These are phyloP conservation scores for Arxiozyma telluris DNA, from an alignment of 1,139 yeast species.

Conservation along the genomic window DNA sequence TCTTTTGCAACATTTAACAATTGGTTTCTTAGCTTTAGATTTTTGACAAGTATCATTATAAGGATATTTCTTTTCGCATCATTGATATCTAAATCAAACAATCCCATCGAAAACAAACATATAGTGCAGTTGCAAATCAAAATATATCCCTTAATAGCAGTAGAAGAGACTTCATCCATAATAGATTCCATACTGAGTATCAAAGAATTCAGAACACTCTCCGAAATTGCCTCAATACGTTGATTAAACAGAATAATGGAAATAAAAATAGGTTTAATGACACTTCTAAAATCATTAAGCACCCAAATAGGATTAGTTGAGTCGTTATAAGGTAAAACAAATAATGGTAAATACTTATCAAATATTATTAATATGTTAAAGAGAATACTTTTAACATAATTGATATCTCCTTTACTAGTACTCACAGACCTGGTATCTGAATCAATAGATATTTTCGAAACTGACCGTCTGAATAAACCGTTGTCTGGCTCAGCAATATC, in stretches of 20 bases:
- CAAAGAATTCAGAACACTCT: conserved; percentile 18
- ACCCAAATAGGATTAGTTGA: conserved; percentile 18
- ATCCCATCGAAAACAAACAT: conserved; percentile 20
- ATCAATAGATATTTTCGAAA: neutral
- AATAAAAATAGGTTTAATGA: conserved; percentile 21
- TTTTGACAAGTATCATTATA: conserved; percentile 18
- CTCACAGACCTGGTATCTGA: conserved; percentile 1
- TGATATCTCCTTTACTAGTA: conserved; percentile 5
- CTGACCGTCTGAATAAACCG: neutral
- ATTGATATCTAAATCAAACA: conserved; percentile 20
- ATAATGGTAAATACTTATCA: conserved; percentile 20
- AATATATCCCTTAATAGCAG: conserved; percentile 17
- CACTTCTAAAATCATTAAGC: conserved; percentile 16
- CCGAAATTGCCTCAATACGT: conserved; percentile 15
- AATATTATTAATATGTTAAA: conserved; percentile 25
- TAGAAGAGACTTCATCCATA: conserved; percentile 10
- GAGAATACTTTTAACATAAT: conserved; percentile 21
- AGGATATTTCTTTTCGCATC: conserved; percentile 19
- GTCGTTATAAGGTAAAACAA: conserved; percentile 18
- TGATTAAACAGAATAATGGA: conserved; percentile 18
- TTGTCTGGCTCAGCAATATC: conserved; percentile 9
- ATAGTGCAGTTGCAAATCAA: conserved; percentile 18
- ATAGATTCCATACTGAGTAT: conserved; percentile 17
- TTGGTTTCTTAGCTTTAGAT: conserved; percentile 19
- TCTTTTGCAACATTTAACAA: conserved; percentile 15